phyloP scores from a whole-genome alignment of 495 filamentous ascomycete genomes.

The Podospora sp. region DNA sequence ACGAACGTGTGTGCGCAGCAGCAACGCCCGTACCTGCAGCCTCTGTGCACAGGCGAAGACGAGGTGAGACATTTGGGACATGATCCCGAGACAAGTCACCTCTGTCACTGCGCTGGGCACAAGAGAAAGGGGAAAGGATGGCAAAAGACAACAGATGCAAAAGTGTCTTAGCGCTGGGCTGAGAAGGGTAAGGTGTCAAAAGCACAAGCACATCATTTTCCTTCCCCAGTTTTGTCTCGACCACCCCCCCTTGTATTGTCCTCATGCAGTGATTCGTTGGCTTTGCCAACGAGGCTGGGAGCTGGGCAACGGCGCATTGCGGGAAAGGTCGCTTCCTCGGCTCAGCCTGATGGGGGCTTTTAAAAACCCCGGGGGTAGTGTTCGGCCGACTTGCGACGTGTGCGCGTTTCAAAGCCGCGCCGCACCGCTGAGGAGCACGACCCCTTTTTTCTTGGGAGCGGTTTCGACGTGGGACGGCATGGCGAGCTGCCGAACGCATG shows the following conservation, averaged over 20 bases:
- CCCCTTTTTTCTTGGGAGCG: neutral
- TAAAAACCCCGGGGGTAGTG: neutral
- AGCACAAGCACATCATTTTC: neutral
- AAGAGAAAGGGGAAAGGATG: neutral
- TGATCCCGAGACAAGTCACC: conserved; percentile 8
- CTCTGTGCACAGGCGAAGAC: neutral
- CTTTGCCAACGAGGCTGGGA: neutral
- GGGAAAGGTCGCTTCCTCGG: neutral
- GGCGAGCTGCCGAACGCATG: neutral
- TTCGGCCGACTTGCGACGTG: neutral
- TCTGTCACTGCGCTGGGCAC: neutral
- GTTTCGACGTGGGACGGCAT: neutral
- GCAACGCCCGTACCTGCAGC: neutral
- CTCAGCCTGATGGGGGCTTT: neutral
- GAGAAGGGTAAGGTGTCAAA: conserved; percentile 1
- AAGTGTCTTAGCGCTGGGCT: neutral
- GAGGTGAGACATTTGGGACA: conserved; percentile 8
- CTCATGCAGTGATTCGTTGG: neutral
- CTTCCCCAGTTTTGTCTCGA: neutral
- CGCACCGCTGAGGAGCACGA: neutral
- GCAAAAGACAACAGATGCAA: neutral
- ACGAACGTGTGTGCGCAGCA: too few species aligned
- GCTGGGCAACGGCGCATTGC: neutral
- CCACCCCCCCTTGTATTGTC: neutral
- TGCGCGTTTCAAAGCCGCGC: neutral